These are phyloP conservation scores for Henckelia pumila DNA, from an alignment of 257 asterid genomes.

Conservation along the genomic window DNA sequence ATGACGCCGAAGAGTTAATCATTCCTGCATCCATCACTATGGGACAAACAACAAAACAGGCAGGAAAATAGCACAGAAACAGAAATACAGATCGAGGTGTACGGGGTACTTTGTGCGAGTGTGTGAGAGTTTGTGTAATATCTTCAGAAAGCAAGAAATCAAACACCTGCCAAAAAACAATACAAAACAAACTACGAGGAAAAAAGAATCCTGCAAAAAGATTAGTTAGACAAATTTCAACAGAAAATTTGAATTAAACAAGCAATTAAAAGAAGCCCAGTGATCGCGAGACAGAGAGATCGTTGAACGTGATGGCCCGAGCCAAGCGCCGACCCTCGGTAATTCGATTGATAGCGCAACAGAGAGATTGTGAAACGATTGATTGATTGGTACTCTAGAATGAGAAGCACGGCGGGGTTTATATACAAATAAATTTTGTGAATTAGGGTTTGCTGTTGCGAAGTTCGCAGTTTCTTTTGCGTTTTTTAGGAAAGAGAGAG, in stretches of 20 bases:
- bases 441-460: constrained; percentile 32
- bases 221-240: constrained; percentile 21
- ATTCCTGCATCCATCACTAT: constrained; percentile 65
- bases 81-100: background rate
- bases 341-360: constrained; percentile 27
- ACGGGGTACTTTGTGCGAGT: background rate
- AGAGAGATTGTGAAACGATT: constrained; percentile 21
- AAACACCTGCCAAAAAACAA: constrained; percentile 5
- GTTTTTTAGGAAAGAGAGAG: background rate
- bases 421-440: constrained; percentile 8
- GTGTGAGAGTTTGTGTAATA: background rate
- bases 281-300: background rate
- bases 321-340: background rate
- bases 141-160: constrained; percentile 2
- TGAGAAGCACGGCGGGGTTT: constrained; percentile 17
- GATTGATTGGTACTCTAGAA: background rate
- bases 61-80: background rate
- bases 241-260: constrained; percentile 20
- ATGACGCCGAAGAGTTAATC: constrained; percentile 43
- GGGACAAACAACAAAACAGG: constrained; percentile 18
- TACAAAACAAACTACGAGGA: background rate
- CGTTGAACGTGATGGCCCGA: background rate
- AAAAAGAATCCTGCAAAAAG: constrained; percentile 48
- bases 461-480: background rate
- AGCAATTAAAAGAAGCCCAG: constrained; percentile 20